phyloP scores from a whole-genome alignment of 164 flowering plant species.

The Euptelea pleiosperma region DNA sequence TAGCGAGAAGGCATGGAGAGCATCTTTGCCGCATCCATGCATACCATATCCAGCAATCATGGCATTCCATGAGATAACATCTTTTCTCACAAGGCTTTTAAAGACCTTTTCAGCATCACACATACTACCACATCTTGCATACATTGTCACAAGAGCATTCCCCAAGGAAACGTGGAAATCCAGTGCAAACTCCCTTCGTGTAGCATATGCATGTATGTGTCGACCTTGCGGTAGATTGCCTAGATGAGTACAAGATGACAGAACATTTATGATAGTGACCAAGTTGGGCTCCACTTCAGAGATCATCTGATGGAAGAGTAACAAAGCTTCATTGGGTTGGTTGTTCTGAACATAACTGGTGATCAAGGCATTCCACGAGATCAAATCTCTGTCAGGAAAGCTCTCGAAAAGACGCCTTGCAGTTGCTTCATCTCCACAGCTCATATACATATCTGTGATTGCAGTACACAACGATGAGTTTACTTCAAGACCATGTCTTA shows the following conservation, averaged over 20 bases:
- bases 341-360: conserved; percentile 34
- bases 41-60: conserved; percentile 54
- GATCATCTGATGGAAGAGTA: conserved; percentile 43
- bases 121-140: conserved; percentile 60
- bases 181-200: conserved; percentile 21
- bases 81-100: conserved; percentile 22
- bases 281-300: conserved; percentile 38
- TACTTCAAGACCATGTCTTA: conserved; percentile 34
- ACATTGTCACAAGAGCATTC: conserved; percentile 54
- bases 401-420: conserved; percentile 42
- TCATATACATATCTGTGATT: conserved; percentile 55
- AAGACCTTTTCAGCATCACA: conserved; percentile 39
- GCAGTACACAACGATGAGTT: conserved; percentile 40
- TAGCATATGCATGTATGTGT: conserved; percentile 45
- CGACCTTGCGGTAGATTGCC: conserved; percentile 43
- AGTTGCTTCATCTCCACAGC: conserved; percentile 37
- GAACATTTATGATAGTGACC: conserved; percentile 39
- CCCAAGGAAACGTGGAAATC: conserved; percentile 24
- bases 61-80: conserved; percentile 54
- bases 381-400: conserved; percentile 34
- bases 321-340: conserved; percentile 31
- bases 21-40: conserved; percentile 46
- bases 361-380: conserved; percentile 68
- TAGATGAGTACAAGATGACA: conserved; percentile 39
- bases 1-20: conserved; percentile 36